Evolutionary conservation across 2,329 filamentous ascomycete species (phyloP), one percentile per base, ranked within the genome.

Genomic region (Claviceps maximensis): DNA sequence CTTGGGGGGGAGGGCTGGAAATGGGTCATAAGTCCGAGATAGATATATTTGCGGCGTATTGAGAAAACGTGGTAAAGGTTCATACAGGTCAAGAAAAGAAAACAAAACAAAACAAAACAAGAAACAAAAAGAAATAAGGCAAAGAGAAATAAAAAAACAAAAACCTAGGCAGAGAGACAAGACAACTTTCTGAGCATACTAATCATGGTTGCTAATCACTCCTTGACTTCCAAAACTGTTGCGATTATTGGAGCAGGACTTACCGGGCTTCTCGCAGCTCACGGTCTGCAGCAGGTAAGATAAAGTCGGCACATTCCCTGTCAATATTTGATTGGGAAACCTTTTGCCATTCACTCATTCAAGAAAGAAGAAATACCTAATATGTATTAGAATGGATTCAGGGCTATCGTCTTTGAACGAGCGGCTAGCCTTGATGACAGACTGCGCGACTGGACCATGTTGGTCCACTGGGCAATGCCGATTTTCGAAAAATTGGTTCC

Each of bases 401-500:
- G 60, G 5, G 65, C 65, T 6, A 51, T 58, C 33, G 54, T 70
- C 2, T 68, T 63, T 49, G 68, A 70, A 23, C 48, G 53, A 17
- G 68, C 69, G 36, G 49, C 52, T 1, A 56, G 59, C 50, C 46
- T 67, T 52, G 57, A 63, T 9, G 59, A 60, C 23, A 63, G 67
- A 9, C 48, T 54, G 2, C 65, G 68, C 51, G 68, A 70, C 59
- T 70, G 68, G 68, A 66, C 65, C n/a, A 68, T 71, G 33, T 60
- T 68, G 12, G 56, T 71, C 23, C 68, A 70, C 55, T 72, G 70
- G 70, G 69, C 64, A 13, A 63, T 70, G 58, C 62, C 66, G 1
- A 58, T 61, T 6, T 62, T 72, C 49, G 56, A 52, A 44, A 57
- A 65, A 46, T 57, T 71, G 47, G 59, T 72, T 2, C 67, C 69